Evolutionary conservation across 306 rosid genomes (phyloP), one percentile per base, ranked within the genome.

Genomic region (Cucurbita ficifolia): DNA sequence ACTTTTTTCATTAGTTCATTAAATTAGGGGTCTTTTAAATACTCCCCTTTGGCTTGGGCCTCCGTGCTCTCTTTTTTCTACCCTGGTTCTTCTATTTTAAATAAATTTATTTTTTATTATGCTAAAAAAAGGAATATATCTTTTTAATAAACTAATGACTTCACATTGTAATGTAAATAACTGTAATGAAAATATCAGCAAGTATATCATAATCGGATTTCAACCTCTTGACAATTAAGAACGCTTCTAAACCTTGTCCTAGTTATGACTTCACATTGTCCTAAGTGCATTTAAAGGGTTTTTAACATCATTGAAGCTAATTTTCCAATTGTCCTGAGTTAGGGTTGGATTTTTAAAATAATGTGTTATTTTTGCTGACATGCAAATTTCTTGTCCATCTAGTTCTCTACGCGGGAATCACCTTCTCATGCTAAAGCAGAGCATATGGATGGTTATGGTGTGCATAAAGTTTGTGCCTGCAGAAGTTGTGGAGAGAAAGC

Each of bases 401-500:
- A 85, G 92, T 77, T 82, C 68, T 50, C 39, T 59, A 46, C 73
- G 81, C 73, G 53, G 82, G 91, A 83, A 83, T 83, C 84, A 18
- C 82, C 85, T 82, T 77, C 83, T 49, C 85, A 74, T 73, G 75
- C 87, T 81, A 89, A 88, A 78, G 83, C 79, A 17, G 91, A 88
- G 84, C 91, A 68, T 69, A 72, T 78, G 65, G 88, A 81, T 81
- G 88, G 80, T 50, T 78, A 80, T 53, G 51, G 76, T 77, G 33
- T 72, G 13, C 24, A 79, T 76, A 78, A 78, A 80, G 62, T 73
- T 77, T 87, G 88, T 84, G 70, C 78, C 78, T 95, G 99, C 81
- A 83, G 85, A 79, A 77, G 56, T 21, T 95, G 99, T 70, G 97
- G 96, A 78, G 76, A 79, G 52, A 80, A 76, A 77, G 89, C 91